Evolutionary conservation across 495 filamentous ascomycete species (phyloP), one percentile per base, ranked within the genome.

Genomic region (Penicillium angulare): DNA sequence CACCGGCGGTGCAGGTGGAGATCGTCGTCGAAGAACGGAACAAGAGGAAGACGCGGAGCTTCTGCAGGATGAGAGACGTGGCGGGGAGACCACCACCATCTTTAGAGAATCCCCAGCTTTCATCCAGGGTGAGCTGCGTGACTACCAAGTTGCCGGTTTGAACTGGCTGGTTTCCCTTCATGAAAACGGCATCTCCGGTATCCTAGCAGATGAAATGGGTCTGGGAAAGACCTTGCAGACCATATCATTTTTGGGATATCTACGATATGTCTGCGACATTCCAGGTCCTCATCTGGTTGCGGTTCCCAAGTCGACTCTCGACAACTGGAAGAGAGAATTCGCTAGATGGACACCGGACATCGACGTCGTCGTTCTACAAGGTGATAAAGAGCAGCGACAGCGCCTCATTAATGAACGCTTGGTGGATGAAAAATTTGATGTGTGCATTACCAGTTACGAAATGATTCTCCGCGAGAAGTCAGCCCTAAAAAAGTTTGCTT

Each of bases 111-210:
- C 92, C 5, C 95, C 95, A 12, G 74, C 80, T 16, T 98, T 88
- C 68, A 83, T 98, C 49, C 75, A 95, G n/a, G 83, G 84, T 44
- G 73, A 81, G 45, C 96, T 98, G 87, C 86, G 93, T 60, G 93
- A 98, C 59, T 98, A 98, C 65, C 93, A 98, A 66, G 77, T 98
- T 56, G 86, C 87, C 12, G 93, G 93, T 46, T 65, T 98, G 53
- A 98, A 98, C 61, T 98, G 93, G 93, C 82, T 98, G n/a, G 89
- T 97, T 51, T 96, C 92, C 2, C 79, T 98, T 9, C 93, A 98
- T 62, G 93, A 97, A 70, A 98, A 98, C 62, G 93, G 93, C 71
- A 98, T 98, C 57, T 97, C 92, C 20, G 93, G 93, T 45, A 98
- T 98, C 50, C 72, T 98, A 48, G 93, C 93, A 46, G 93, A 98